A percentile compares a stretch with the other conserved stretches of the same genome.
These are phyloP conservation scores for Alectoria sarmentosa DNA, from an alignment of 495 filamentous ascomycete genomes.

Conservation along the genomic window DNA sequence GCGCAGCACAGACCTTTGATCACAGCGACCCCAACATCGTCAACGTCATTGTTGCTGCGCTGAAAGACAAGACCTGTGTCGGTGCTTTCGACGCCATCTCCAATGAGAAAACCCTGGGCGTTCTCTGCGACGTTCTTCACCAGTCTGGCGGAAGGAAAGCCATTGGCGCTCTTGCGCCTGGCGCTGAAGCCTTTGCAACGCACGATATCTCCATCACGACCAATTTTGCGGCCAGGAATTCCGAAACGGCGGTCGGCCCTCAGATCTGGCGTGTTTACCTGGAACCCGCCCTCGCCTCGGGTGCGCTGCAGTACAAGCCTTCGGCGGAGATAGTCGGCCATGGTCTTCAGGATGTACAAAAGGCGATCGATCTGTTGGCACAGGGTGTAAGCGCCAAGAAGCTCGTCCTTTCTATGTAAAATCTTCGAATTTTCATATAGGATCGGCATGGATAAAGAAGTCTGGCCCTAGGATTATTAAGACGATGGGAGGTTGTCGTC, in stretches of 20 bases:
- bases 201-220: not conserved
- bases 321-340: conserved; percentile 31
- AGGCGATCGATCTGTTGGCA: conserved; percentile 33
- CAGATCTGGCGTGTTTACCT: conserved; percentile 33
- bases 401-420: conserved; percentile 32
- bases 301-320: conserved; percentile 29
- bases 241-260: conserved; percentile 21
- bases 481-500: too few relatives aligned
- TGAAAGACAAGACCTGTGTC: conserved; percentile 25
- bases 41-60: conserved; percentile 29
- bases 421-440: too few relatives aligned
- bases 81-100: conserved; percentile 17
- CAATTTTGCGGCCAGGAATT: not conserved
- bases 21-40: conserved; percentile 39
- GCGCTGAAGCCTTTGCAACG: conserved; percentile 15
- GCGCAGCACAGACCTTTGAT: conserved; percentile 52
- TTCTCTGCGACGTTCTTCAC: conserved; percentile 14
- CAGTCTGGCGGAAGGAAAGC: conserved; percentile 20
- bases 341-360: conserved; percentile 39
- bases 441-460: too few relatives aligned
- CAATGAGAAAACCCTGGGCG: conserved; percentile 4
- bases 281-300: conserved; percentile 28
- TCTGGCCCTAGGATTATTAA: too few relatives aligned
- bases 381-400: conserved; percentile 42
- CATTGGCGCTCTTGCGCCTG: conserved; percentile 7